Base-by-base conservation (phyloP, 2,329 filamentous ascomycete species). In the Cytospora piceicola region DNA sequence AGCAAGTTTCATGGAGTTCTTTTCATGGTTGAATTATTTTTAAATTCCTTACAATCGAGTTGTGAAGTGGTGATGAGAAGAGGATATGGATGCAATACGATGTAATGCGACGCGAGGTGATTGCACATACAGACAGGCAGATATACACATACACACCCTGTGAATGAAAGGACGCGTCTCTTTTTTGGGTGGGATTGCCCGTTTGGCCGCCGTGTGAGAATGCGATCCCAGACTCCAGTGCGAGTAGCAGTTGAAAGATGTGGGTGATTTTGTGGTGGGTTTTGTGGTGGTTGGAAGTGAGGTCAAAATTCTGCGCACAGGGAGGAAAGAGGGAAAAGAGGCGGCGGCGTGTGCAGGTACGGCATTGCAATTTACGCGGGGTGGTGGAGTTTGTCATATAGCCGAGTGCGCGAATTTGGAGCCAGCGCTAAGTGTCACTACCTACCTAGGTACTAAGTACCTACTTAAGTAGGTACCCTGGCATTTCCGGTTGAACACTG, bases 331-430 rank as follows among this genome's bases (percentile, higher is more conserved):
- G 60, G 53, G 51, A 63, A 59, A 56, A 63, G 42, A 32, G 46
- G n/a, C 27, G 49, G 22, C 17, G 58, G 58, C 15, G 32, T 20
- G 17, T 24, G 52, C 60, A 61, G 36, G 36, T 49, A 36, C 24
- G 34, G 51, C 52, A 30, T 46, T 34, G 55, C 60, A 60, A 66
- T 55, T 29, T 60, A 59, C 60, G 60, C 64, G 55, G 64, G 64
- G 64, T 61, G 54, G 60, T 66, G 61, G 64, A 64, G 57, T 60
- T 66, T 66, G 61, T 52, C 42, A 42, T 52, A 30, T 52, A 30
- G 58, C 27, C 42, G 36, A 58, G 64, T 66, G 64, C 64, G 55
- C 61, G 61, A 66, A 66, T 64, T 64, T 58, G 51, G 27, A 9
- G 29, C 30, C 58, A 32, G 54, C 22, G 22, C 20, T 32, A 30